Conservation (phyloP, 768 basidiomycete genomes). For the Crucibulum laeve region DNA sequence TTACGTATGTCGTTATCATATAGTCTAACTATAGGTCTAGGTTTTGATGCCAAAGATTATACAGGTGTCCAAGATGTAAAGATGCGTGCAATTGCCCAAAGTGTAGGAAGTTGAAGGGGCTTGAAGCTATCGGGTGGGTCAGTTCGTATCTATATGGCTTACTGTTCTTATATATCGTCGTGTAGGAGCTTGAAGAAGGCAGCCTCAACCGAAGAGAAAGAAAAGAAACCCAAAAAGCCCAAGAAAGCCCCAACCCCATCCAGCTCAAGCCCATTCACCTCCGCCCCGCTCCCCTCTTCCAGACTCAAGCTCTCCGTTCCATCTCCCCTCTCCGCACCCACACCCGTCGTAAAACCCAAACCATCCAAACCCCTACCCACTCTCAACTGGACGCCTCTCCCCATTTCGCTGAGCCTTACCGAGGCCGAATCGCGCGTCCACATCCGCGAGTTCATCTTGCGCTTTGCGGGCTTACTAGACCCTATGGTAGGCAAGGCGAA, state of each 20-base stretch:
- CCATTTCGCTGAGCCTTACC: slow-evolving; percentile 33
- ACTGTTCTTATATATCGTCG: not conserved
- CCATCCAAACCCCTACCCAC: slow-evolving; percentile 36
- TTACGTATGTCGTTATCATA: slow-evolving; percentile 39
- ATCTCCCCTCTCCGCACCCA: not conserved
- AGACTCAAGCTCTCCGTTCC: not conserved
- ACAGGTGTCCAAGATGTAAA: slow-evolving; percentile 67
- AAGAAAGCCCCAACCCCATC: slow-evolving; percentile 3
- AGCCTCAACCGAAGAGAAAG: slow-evolving; percentile 8
- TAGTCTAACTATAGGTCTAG: not conserved
- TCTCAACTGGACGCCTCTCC: slow-evolving; percentile 52
- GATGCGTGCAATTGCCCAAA: slow-evolving; percentile 62
- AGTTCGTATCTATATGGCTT: not conserved
- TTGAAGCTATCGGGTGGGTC: slow-evolving; percentile 55
- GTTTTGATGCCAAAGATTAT: slow-evolving; percentile 1
- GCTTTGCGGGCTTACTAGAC: slow-evolving; percentile 54
- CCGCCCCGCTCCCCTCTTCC: too few relatives aligned
- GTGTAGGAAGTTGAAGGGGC: slow-evolving; percentile 62
- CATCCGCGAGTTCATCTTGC: slow-evolving; percentile 70
- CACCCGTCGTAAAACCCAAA: slow-evolving; percentile 18
- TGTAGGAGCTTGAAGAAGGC: not conserved
- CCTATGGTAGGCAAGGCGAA: slow-evolving; percentile 36
- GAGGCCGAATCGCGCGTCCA: slow-evolving; percentile 60
- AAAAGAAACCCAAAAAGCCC: slow-evolving; percentile 5
- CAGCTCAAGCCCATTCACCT: too few relatives aligned